These are phyloP conservation scores for Halophytophthora polymorphica DNA, from an alignment of 352 stramenopile genomes.

Conservation along the genomic window DNA sequence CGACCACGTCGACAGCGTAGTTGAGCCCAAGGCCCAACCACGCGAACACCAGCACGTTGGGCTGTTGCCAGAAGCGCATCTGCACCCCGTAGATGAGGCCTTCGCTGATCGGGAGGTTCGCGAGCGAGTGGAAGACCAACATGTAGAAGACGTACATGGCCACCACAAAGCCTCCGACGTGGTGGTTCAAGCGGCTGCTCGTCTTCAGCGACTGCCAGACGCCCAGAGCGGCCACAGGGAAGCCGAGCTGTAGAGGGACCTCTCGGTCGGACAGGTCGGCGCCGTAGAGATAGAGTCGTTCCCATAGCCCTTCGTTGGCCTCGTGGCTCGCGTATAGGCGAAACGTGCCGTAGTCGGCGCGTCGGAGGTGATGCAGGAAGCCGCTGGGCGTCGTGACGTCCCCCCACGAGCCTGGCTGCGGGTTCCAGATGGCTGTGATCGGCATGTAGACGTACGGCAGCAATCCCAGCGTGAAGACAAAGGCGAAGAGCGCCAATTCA, in stretches of 20 bases:
- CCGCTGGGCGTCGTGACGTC: constrained; percentile 82
- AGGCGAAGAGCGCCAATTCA: constrained; percentile 39
- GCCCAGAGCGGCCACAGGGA: constrained; percentile 34
- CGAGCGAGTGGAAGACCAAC: constrained; percentile 92
- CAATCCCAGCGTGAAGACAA: constrained; percentile 78
- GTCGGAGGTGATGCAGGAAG: constrained; percentile 90
- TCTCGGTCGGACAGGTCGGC: constrained; percentile 61
- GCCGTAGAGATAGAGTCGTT: constrained; percentile 68
- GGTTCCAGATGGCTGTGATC: constrained; percentile 51
- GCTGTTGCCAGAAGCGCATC: constrained; percentile 94
- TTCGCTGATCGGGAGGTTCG: constrained; percentile 92
- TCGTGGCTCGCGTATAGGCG: constrained; percentile 85
- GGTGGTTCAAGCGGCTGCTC: constrained; percentile 10
- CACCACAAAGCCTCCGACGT: constrained; percentile 21
- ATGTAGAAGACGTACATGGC: constrained; percentile 88
- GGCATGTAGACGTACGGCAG: constrained; percentile 88
- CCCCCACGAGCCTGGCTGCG: constrained; percentile 91
- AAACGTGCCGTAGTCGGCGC: constrained; percentile 94
- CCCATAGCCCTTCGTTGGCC: constrained; percentile 60
- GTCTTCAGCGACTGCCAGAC: constrained; percentile 19
- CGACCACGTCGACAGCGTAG: constrained; percentile 16
- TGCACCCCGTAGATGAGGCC: constrained; percentile 93
- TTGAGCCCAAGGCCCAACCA: constrained; percentile 70
- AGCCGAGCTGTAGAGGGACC: constrained; percentile 41
- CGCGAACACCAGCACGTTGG: constrained; percentile 89